Base-by-base conservation (phyloP, 2,329 filamentous ascomycete species). In the Ilyonectria robusta region DNA sequence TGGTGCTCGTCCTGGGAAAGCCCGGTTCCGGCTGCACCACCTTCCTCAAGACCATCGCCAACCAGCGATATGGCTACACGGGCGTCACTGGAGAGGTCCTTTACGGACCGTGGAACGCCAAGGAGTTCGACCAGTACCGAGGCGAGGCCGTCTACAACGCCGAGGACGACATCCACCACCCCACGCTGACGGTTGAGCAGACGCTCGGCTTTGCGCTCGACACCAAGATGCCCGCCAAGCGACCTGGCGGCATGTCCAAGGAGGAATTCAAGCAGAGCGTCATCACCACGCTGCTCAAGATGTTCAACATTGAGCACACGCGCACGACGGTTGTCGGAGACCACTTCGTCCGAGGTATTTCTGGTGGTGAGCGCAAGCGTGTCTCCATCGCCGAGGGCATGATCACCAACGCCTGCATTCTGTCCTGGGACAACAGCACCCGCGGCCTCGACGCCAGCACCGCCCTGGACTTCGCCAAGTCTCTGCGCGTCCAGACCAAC, bases 301-400 rank as follows among this genome's bases (percentile, higher is more conserved):
- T 97, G 93, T 97, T 97, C 85, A 96, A 95, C 77, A 97, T 97
- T 60, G 92, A 95, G 79, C 94, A 97, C 79, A 97, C 94, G 0
- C 88, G 89, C 58, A 88, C 94, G 77, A 98, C 95, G 0, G 89
- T 95, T 33, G 94, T 97, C 29, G 95, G 95, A 8, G 92, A 96
- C 69, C 88, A 89, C 1, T 94, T 95, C 69, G 87, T 94, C n/a
- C 90, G 92, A 47, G 92, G 92, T 77, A 91, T 94, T 1, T 92
- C 89, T 21, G 92, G 92, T 72, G 92, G 92, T 75, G 92, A 94
- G 84, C 85, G 91, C 42, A 91, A 91, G 82, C 87, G 90, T 73
- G 90, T 90, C 23, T 89, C 91, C 23, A 95, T 97, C 67, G 92
- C 93, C 1, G 94, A 96, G 79, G 93, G 93, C 83, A 92, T 95